phyloP scores from a whole-genome alignment of 2,329 filamentous ascomycete genomes.

The Alternaria triticimaculans region DNA sequence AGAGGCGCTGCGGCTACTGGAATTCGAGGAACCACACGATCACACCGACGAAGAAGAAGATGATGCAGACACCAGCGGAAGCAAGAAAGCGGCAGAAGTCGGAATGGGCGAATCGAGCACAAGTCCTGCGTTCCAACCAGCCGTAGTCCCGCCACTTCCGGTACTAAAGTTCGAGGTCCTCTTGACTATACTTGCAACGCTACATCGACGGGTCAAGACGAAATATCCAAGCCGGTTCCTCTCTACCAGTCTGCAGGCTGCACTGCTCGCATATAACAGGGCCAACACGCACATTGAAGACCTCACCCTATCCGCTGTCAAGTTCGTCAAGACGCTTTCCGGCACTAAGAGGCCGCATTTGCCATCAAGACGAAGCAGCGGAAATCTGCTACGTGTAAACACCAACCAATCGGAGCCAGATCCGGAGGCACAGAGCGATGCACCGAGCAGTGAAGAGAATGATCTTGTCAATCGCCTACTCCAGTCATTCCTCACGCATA shows the following conservation, averaged over 20 bases:
- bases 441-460: constrained; percentile 60
- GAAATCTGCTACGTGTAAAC: constrained; percentile 48
- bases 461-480: constrained; percentile 69
- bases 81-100: constrained; percentile 30
- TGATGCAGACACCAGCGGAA: constrained; percentile 25
- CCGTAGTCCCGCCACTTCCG: constrained; percentile 48
- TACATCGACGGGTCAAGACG: constrained; percentile 77
- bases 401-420: constrained; percentile 56
- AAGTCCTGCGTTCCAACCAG: constrained; percentile 32
- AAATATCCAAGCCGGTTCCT: constrained; percentile 81
- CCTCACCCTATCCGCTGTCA: constrained; percentile 72
- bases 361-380: constrained; percentile 63
- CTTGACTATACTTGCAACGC: constrained; percentile 72
- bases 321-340: constrained; percentile 72
- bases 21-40: constrained; percentile 59
- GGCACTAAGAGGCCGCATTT: constrained; percentile 70
- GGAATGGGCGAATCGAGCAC: constrained; percentile 42
- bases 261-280: constrained; percentile 70
- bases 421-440: constrained; percentile 60
- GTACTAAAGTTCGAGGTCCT: constrained; percentile 70
- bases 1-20: constrained; percentile 70
- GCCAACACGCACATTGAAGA: constrained; percentile 64
- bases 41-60: constrained; percentile 57
- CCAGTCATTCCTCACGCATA: constrained; percentile 78
- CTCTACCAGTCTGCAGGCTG: constrained; percentile 75